Percentiles rank a stretch among this genome's conserved stretches.
Conservation (phyloP, 257 asterid species). For the Capsicum chinense region DNA sequence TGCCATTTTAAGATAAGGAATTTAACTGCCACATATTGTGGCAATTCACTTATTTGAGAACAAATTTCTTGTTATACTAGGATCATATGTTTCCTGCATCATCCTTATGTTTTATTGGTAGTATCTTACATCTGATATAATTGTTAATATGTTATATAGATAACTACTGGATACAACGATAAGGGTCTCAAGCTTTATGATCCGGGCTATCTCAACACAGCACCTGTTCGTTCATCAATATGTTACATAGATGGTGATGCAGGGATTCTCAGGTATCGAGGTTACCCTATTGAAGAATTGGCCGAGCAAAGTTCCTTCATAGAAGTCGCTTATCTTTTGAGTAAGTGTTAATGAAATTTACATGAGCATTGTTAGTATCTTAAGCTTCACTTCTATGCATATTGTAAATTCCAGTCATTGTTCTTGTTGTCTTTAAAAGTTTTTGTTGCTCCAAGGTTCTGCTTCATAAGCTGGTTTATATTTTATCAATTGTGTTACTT, state of each 20-base stretch:
- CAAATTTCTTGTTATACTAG: not conserved
- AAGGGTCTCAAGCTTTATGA: conserved; percentile 97
- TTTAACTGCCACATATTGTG: not conserved
- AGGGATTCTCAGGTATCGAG: conserved; percentile 29
- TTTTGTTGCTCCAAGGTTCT: not conserved
- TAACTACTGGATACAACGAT: conserved; percentile 65
- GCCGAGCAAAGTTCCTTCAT: conserved; percentile 27
- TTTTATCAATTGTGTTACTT: not conserved
- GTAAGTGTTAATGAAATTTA: conserved; percentile 48
- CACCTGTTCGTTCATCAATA: conserved; percentile 93
- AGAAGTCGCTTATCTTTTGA: conserved; percentile 93
- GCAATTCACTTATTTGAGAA: not conserved
- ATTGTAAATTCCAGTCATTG: not conserved
- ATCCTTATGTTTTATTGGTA: not conserved
- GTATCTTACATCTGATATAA: not conserved
- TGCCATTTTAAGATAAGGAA: not conserved
- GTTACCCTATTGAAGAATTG: conserved; percentile 30
- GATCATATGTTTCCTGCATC: not conserved
- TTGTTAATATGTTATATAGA: conserved; percentile 48
- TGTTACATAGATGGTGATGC: conserved; percentile 45
- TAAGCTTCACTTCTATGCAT: not conserved
- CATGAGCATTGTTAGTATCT: not conserved
- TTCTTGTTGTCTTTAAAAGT: not conserved
- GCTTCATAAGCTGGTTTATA: not conserved
- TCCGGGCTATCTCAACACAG: conserved; percentile 97